Conservation (phyloP, 768 basidiomycete genomes). For the Trametes cubensis region DNA sequence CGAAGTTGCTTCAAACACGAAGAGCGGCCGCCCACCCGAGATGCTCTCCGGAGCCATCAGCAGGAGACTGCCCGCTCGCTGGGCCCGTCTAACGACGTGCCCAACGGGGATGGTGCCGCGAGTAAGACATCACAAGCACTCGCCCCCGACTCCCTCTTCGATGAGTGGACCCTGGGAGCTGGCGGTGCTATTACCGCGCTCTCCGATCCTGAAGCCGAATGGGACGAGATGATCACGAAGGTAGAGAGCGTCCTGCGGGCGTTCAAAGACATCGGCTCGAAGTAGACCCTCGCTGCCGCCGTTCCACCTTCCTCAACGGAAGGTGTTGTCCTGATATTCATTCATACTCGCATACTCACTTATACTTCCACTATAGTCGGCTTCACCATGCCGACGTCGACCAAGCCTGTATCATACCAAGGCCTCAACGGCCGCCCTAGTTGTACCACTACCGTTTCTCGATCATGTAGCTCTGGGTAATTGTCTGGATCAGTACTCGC, state of each 20-base stretch:
- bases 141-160: slow-evolving; percentile 27
- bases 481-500: not conserved
- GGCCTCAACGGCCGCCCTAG: slow-evolving; percentile 22
- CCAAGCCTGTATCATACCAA: slow-evolving; percentile 19
- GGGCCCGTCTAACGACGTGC: too few species aligned
- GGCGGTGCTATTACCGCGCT: slow-evolving; percentile 97
- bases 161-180: slow-evolving; percentile 82
- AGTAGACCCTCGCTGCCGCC: not conserved
- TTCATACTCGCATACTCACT: not conserved
- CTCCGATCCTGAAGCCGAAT: slow-evolving; percentile 82
- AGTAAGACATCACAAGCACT: not conserved
- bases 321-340: not conserved
- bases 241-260: slow-evolving; percentile 73
- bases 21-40: slow-evolving; percentile 29
- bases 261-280: slow-evolving; percentile 42
- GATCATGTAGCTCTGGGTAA: not conserved
- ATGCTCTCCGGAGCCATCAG: not conserved
- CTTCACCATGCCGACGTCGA: slow-evolving; percentile 24
- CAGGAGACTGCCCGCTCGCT: too few species aligned
- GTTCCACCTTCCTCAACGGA: slow-evolving; percentile 6
- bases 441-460: slow-evolving; percentile 9
- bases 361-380: not conserved
- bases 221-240: slow-evolving; percentile 95
- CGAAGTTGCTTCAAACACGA: slow-evolving; percentile 86
- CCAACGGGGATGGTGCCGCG: not conserved